phyloP scores from a whole-genome alignment of 768 basidiomycete species.

The Wakefieldia striispora region DNA sequence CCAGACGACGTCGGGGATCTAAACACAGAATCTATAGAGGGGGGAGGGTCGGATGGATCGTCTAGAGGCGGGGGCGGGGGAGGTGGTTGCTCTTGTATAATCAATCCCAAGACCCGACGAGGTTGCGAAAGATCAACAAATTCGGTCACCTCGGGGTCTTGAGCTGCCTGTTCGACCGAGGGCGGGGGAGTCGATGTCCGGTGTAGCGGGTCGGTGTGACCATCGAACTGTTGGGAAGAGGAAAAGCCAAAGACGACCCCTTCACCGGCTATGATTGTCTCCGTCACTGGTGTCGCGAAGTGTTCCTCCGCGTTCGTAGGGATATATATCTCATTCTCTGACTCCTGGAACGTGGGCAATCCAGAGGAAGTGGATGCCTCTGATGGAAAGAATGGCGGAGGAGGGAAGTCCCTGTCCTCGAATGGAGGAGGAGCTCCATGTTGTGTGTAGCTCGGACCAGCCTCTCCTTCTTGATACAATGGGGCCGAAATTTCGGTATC shows the following conservation, averaged over 20 bases:
- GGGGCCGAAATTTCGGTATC: constrained; percentile 62
- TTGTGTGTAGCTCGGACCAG: constrained; percentile 71
- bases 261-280: constrained; percentile 59
- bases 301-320: constrained; percentile 41
- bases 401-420: constrained; percentile 79
- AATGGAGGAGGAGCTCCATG: constrained; percentile 77
- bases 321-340: constrained; percentile 75
- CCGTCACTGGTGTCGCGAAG: constrained; percentile 31
- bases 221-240: constrained; percentile 74
- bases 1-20: constrained; percentile 34
- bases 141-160: constrained; percentile 67
- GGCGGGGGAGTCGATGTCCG: constrained; percentile 71
- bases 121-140: constrained; percentile 58
- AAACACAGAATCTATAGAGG: constrained; percentile 83
- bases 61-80: constrained; percentile 83
- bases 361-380: constrained; percentile 58
- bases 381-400: constrained; percentile 56
- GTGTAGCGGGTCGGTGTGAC: constrained; percentile 67
- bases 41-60: constrained; percentile 85
- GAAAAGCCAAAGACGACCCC: constrained; percentile 76
- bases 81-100: constrained; percentile 56
- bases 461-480: constrained; percentile 66
- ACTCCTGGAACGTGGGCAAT: constrained; percentile 76
- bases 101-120: constrained; percentile 57
- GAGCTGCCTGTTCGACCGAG: constrained; percentile 69